Evolutionary conservation across 2,329 filamentous ascomycete species (phyloP), one percentile per base, ranked within the genome.

Genomic region (Botrytis aclada): DNA sequence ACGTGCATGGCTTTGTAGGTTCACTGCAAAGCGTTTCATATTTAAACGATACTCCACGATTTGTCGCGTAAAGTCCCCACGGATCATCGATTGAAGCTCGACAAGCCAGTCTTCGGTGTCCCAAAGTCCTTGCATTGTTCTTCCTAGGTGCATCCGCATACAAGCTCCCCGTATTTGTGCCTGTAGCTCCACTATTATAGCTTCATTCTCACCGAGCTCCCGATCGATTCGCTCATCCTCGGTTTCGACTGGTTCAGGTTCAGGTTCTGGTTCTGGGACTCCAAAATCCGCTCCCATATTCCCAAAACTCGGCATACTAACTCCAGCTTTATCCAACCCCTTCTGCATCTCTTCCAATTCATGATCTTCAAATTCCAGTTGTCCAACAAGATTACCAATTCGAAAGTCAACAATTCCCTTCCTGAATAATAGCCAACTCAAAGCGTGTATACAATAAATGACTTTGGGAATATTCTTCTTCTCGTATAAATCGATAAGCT

Each of bases 381-480:
- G 95, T 47, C 96, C 96, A 72, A 99, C 94, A 61, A 99, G 86
- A 79, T 99, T 99, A 25, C 95, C 96, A 79, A 99, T 99, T 14
- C 95, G 91, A 82, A 99, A 98, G 80, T 95, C 92, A 56, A 98
- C 92, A 75, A 98, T 94, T 1, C 96, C 95, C 81, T 98, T 96
- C 66, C 96, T 92, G 82, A 93, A 98, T 18, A 99, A 86, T n/a
- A 99, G 87, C 94, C 95, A 99, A 81, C 95, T 98, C 29, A 99
- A 85, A 0, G 96, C 96, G 80, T 99, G 96, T 70, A 99, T 96
- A 81, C 96, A 99, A 84, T 99, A 97, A 75, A 99, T 99, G 81
- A 98, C 97, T 82, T 98, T 99, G 6, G 96, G 96, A 1, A 98
- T 97, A 79, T 99, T 99, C 84, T 99, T 99, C 86, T 98, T 99